A percentile compares a stretch with the other conserved stretches of the same genome.
Evolutionary conservation across 495 filamentous ascomycete genomes (phyloP).

Genomic region (Penicillium canescens): DNA sequence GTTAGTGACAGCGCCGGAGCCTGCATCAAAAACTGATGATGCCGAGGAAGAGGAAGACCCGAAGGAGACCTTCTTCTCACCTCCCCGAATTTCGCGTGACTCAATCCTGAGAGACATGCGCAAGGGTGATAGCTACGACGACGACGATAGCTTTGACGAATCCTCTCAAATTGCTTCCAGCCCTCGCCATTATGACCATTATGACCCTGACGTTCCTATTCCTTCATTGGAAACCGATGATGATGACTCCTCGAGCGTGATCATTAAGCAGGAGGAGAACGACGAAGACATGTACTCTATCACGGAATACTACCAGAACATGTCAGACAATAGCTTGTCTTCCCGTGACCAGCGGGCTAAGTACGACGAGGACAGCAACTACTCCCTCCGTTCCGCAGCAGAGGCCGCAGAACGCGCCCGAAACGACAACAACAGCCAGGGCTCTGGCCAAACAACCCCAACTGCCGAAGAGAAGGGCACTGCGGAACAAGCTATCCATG

Average conservation of each 20-base stretch:
- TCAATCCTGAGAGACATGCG: constrained; percentile 89
- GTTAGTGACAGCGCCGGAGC: background rate
- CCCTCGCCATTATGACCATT: constrained; percentile 49
- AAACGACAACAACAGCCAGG: background rate
- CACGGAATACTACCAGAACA: constrained; percentile 52
- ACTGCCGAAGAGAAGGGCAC: constrained; percentile 7
- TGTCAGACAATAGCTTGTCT: constrained; percentile 50
- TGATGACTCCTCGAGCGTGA: constrained; percentile 58
- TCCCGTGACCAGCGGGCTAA: constrained; percentile 43
- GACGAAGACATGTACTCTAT: constrained; percentile 71
- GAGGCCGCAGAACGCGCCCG: constrained; percentile 15
- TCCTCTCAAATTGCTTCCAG: constrained; percentile 59
- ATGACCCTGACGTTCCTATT: constrained; percentile 86
- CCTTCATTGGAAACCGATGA: constrained; percentile 62
- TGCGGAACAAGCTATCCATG: background rate
- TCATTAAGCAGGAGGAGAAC: constrained; percentile 65
- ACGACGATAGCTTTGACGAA: constrained; percentile 60
- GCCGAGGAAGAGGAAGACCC: background rate
- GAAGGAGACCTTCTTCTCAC: constrained; percentile 32
- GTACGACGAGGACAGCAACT: constrained; percentile 50
- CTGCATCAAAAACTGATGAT: background rate
- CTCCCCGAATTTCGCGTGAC: constrained; percentile 85
- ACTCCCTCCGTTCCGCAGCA: constrained; percentile 45
- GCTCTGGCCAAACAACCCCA: constrained; percentile 36
- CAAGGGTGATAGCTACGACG: constrained; percentile 55